Evolutionary conservation across 768 basidiomycete genomes (phyloP), one percentile per base, ranked within the genome.

Genomic region (Neoboletus magnificus): DNA sequence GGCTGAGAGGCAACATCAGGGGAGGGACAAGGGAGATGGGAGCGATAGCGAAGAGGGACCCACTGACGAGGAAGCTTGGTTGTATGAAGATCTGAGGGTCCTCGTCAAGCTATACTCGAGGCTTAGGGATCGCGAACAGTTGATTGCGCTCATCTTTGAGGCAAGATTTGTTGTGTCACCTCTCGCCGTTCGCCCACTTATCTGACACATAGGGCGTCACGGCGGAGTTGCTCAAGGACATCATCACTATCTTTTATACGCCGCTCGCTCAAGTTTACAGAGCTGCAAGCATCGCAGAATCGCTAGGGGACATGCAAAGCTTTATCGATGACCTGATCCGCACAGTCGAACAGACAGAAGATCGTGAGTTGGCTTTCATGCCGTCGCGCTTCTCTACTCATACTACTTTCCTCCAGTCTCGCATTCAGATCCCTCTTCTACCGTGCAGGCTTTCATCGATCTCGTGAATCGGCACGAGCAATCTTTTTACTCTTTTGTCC

Each of bases 241-340:
- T 99, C 56, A 93, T 99, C 64, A 98, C 97, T 20, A 98, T 99
- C 55, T 99, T 99, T 73, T 99, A 99, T 71, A 76, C 94, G 1
- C 97, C 97, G 2, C 76, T 99, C 25, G 97, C 97, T 2, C 92
- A 96, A 66, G 97, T 98, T 2, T 99, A 98, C 74, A 86, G 91
- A 64, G 97, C 97, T 11, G 97, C 97, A 6, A 97, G 90, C 68
- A 98, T 99, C 51, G 89, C 91, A 12, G 96, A 98, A 69, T 98
- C 95, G 1, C 68, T 99, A 0, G 78, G 84, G 30, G 97, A 98
- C 69, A 65, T 98, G 47, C 97, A 98, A 72, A 91, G 79, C 62
- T 99, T 99, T 66, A 81, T 98, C 63, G 95, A 89, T 59, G 97
- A 99, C 68, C 80, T 99, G 54, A 96, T 98, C 66, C 84, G 78